Evolutionary conservation across 768 basidiomycete species (phyloP).

Genomic region (Ramaria sp.): DNA sequence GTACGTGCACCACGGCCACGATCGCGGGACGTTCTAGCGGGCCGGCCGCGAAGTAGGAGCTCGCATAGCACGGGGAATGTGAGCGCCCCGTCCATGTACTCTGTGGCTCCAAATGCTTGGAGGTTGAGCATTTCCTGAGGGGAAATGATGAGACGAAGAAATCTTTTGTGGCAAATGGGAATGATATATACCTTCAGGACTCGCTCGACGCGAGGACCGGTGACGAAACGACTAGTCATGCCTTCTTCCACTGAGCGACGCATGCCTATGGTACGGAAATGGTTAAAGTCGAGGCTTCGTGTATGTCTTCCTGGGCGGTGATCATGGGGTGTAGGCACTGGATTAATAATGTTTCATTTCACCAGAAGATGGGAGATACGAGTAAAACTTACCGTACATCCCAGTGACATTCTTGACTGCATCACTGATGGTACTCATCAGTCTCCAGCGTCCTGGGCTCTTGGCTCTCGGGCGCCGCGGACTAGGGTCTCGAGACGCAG

Average conservation of each 20-base stretch:
- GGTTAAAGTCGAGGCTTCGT: constrained; percentile 85
- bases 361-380: too few relatives aligned
- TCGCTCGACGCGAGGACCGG: constrained; percentile 61
- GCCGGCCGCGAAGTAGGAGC: constrained; percentile 78
- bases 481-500: constrained; percentile 74
- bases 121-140: constrained; percentile 81
- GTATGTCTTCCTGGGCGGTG: constrained; percentile 72
- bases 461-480: constrained; percentile 64
- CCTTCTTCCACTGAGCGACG: constrained; percentile 86
- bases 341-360: too few relatives aligned
- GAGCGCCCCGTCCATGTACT: constrained; percentile 95
- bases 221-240: constrained; percentile 84
- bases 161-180: background rate
- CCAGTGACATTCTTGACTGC: constrained; percentile 66
- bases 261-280: constrained; percentile 91
- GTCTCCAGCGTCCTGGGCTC: constrained; percentile 76
- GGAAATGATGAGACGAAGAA: background rate
- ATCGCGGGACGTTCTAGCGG: constrained; percentile 56
- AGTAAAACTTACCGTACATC: constrained; percentile 55
- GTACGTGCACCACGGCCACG: constrained; percentile 60
- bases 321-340: constrained; percentile 64
- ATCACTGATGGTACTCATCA: constrained; percentile 67
- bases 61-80: constrained; percentile 79
- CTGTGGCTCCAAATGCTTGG: constrained; percentile 84
- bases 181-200: constrained; percentile 67